Evolutionary conservation across 306 rosid genomes (phyloP), one percentile per base, ranked within the genome.

Genomic region (Ziziphus jujuba): DNA sequence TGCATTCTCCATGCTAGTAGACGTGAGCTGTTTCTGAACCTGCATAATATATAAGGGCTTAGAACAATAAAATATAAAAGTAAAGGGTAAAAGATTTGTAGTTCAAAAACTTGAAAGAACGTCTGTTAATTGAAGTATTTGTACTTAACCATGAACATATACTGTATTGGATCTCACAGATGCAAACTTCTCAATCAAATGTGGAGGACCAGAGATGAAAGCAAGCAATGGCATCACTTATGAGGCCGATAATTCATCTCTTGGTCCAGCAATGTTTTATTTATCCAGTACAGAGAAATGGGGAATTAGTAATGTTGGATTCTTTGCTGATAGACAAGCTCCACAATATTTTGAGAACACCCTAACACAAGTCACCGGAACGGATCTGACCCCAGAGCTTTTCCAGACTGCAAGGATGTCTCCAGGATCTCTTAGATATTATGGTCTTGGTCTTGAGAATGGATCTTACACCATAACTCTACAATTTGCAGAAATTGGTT

Each of bases 401-500:
- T 75, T 49, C 57, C 65, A 75, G 6, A 69, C 67, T 2, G 28
- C 80, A 56, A 63, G 80, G 43, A 1, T 75, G 65, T 56, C 74
- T 21, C 38, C 71, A 8, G 74, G 71, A 28, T 69, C 80, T 23
- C 60, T 75, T 0, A 63, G 80, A 63, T 86, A 83, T 59, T 86
- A 86, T 45, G 89, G 77, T 48, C 71, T 76, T 22, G 81, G 91
- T 51, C 72, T 86, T 34, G 56, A 69, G 66, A 84, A 86, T 69
- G 89, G 89, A 36, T 73, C 38, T 56, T 86, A 86, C 69, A 81
- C 75, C 0, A 75, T 86, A 4, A 78, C 72, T 4, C 79, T 86
- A 54, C 86, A 79, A 43, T 86, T 86, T 79, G 87, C 82, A 44
- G 88, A 86, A 63, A 76, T 60, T 47, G 77, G 71, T 77, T 81